Conservation (phyloP, 805 yeast species). For the Tetrapisispora namnaoensis region DNA sequence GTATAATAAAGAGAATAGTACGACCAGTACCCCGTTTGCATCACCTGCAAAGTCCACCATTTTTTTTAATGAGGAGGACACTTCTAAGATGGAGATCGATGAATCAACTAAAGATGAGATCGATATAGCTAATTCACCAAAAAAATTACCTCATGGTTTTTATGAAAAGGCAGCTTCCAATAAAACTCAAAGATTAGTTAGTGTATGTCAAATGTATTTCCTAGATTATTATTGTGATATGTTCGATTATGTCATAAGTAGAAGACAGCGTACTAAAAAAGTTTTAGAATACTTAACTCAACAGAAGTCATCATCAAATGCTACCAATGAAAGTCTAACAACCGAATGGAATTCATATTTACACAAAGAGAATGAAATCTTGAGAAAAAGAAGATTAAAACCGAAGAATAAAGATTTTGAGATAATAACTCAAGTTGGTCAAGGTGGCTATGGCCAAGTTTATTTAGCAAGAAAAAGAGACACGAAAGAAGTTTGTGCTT, state of each 20-base stretch:
- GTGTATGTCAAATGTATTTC: conserved; percentile 89
- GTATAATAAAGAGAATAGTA: conserved; percentile 10
- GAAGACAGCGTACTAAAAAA: conserved; percentile 72
- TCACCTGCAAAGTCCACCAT: conserved; percentile 25
- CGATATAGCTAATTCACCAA: conserved; percentile 27
- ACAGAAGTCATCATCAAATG: conserved; percentile 21
- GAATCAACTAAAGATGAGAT: conserved; percentile 16
- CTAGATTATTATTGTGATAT: conserved; percentile 92
- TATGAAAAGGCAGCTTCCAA: conserved; percentile 52
- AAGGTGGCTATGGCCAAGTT: conserved; percentile 99
- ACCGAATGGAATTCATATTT: conserved; percentile 66
- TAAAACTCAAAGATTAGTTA: conserved; percentile 75
- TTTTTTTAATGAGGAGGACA: conserved; percentile 15
- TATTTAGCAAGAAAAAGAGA: conserved; percentile 89
- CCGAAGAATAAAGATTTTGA: conserved; percentile 94
- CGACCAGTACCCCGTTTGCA: conserved; percentile 13
- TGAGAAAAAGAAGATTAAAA: conserved; percentile 82
- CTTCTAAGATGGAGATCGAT: conserved; percentile 29
- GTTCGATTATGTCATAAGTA: conserved; percentile 81
- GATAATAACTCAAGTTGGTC: conserved; percentile 96
- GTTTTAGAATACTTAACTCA: conserved; percentile 48
- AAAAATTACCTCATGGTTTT: conserved; percentile 37
- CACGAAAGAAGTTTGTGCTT: conserved; percentile 89
- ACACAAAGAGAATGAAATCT: conserved; percentile 72
- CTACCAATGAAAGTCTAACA: conserved; percentile 34